Evolutionary conservation across 257 asterid species (phyloP).

Genomic region (Solanum habrochaites): DNA sequence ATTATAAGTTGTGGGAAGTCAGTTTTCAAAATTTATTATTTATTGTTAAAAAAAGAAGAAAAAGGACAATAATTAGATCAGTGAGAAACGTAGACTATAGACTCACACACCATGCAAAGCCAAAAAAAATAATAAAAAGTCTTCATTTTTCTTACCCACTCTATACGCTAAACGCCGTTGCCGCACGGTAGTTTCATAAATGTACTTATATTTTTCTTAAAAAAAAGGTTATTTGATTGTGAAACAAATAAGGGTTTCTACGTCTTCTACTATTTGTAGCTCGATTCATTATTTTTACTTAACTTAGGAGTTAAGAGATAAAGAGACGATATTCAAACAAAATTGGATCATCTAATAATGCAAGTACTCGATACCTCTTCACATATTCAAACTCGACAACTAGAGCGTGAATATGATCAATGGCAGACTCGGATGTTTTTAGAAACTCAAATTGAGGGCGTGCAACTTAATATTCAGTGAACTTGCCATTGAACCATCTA

Average conservation of each 20-base stretch:
- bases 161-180: background rate
- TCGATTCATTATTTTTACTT: background rate
- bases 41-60: background rate
- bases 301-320: background rate
- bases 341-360: background rate
- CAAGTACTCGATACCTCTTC: background rate
- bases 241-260: background rate
- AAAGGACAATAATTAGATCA: background rate
- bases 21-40: background rate
- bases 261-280: background rate
- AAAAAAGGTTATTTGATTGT: background rate
- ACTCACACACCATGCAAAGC: background rate
- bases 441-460: too few species aligned
- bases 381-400: background rate
- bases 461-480: too few species aligned
- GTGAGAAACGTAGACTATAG: background rate
- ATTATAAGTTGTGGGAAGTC: background rate
- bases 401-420: background rate
- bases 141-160: background rate
- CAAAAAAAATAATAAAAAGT: background rate
- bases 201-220: background rate
- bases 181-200: background rate
- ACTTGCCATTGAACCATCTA: too few species aligned
- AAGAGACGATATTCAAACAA: background rate
- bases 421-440: too few species aligned